Evolutionary conservation across 768 basidiomycete genomes (phyloP).

Genomic region (Epithele typhae): DNA sequence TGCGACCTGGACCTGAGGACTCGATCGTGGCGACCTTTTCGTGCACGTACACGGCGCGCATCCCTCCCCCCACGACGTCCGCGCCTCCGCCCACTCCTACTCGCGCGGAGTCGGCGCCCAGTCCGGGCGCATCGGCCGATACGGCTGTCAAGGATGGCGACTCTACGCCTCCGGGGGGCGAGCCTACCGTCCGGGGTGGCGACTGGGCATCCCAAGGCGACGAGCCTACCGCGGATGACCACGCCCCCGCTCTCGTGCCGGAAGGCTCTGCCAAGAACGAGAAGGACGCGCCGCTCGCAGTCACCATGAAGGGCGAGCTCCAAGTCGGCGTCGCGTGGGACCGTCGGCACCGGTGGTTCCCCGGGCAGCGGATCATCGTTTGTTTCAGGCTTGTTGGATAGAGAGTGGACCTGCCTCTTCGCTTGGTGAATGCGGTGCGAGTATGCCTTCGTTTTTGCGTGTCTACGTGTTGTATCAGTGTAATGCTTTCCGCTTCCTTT

Average conservation of each 20-base stretch:
- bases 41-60: constrained; percentile 5
- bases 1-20: constrained; percentile 8
- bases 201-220: background rate
- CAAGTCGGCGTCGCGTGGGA: constrained; percentile 51
- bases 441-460: too few species aligned
- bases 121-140: too few species aligned
- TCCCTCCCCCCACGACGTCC: background rate
- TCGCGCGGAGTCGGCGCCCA: background rate
- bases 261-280: background rate
- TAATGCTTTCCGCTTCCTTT: too few species aligned
- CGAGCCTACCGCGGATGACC: background rate
- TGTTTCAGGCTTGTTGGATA: constrained; percentile 48
- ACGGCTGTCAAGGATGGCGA: too few species aligned
- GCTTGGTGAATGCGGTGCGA: too few species aligned
- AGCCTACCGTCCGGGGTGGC: background rate
- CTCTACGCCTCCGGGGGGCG: too few species aligned
- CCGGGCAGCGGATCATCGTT: constrained; percentile 52
- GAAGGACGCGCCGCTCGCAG: constrained; percentile 10
- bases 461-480: too few species aligned
- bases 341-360: constrained; percentile 45
- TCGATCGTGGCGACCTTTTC: constrained; percentile 11
- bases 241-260: background rate
- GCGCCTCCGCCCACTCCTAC: background rate
- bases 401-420: background rate
- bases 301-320: constrained; percentile 50